Evolutionary conservation across 805 yeast species (phyloP), one percentile per base, ranked within the genome.

Genomic region (Metschnikowia lachancei): DNA sequence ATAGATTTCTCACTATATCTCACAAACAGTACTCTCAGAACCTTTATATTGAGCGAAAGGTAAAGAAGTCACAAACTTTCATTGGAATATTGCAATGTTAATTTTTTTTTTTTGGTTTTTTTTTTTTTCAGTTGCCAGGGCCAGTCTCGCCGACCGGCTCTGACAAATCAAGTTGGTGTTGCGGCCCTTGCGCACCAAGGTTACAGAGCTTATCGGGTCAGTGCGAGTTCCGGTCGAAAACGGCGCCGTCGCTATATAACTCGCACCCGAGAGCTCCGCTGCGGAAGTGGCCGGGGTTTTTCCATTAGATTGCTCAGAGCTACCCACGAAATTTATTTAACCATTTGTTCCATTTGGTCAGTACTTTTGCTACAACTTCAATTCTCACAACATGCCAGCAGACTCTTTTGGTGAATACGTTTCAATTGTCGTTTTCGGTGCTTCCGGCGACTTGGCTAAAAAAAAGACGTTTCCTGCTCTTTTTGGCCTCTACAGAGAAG

Each of bases 361-460:
- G 19, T 22, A 37, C 26, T 31, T 32, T 33, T n/a, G 24, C 29
- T 42, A 19, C 14, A 9, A 32, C 24, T n/a, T 32, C 36, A 24
- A 43, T 29, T 39, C 19, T 11, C 33, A 45, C 32, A 34, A 26
- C 11, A 65, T 64, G 68, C 56, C 67, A 18, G 50, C 61, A 16
- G 60, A 64, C 46, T 41, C 75, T 49, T 86, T 85, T 65, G 82
- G 78, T 49, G 80, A 84, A 53, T 71, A 85, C 67, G 82, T 87
- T 8, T 74, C 81, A 36, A 76, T 91, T 58, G 87, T 84, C 22
- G 95, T 91, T 26, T 86, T 90, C 59, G 97, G 97, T 43, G 97
- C 97, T 36, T 87, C 95, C 18, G 97, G 97, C 43, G 97, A 91
- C 66, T 75, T 91, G 54, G 96, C 97, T 46, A 89, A 88, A 73